Conservation (phyloP, 75 land plant species). For the Larix kaempferi region DNA sequence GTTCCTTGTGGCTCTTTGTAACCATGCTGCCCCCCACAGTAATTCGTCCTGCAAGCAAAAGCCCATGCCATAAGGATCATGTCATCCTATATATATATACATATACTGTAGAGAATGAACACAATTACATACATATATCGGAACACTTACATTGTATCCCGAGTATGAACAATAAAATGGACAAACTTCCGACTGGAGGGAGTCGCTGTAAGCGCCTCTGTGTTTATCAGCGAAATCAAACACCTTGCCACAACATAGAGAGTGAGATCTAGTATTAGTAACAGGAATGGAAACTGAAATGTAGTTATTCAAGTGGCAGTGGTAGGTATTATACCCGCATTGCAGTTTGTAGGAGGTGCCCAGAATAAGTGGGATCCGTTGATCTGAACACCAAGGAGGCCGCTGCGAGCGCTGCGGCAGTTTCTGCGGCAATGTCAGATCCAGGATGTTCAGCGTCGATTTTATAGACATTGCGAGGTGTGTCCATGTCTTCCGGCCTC, state of each 20-base stretch:
- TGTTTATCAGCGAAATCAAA: constrained; percentile 70
- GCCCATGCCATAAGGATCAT: not conserved
- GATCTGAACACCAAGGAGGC: constrained; percentile 70
- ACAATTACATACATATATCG: not conserved
- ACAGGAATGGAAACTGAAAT: no score
- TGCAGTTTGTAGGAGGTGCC: constrained; percentile 24
- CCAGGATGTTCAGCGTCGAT: constrained; percentile 54
- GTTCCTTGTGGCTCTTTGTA: constrained; percentile 50
- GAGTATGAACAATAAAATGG: constrained; percentile 96
- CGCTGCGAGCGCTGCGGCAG: constrained; percentile 83
- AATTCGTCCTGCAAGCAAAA: constrained; percentile 52
- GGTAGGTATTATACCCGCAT: constrained; percentile 11
- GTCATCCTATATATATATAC: no score
- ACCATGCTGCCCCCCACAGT: constrained; percentile 82
- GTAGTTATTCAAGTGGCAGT: no score
- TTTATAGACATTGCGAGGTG: constrained; percentile 45
- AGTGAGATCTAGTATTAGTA: no score
- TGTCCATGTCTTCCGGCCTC: constrained; percentile 89
- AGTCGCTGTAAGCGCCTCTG: constrained; percentile 78
- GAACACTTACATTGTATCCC: constrained; percentile 57
- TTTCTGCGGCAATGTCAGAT: constrained; percentile 82
- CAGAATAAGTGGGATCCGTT: constrained; percentile 37
- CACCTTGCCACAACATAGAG: constrained; percentile 17
- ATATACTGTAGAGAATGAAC: not conserved
- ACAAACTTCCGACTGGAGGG: constrained; percentile 60